These are phyloP conservation scores for Drechslerella coelobrocha DNA, from an alignment of 2,329 filamentous ascomycete species.

Conservation along the genomic window DNA sequence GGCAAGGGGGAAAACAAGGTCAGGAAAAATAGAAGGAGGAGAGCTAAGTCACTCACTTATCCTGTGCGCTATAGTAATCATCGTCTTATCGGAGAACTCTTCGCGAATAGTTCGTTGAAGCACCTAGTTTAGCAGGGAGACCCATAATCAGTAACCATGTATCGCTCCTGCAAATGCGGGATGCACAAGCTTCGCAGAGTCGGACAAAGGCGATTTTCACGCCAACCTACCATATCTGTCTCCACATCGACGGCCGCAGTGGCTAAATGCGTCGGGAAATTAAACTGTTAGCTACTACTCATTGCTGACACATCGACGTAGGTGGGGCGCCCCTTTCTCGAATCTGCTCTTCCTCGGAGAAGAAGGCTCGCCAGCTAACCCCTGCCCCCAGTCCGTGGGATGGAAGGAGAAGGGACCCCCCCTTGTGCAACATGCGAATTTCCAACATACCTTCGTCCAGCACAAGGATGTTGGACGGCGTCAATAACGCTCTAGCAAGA, in stretches of 20 bases:
- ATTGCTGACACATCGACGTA: slow-evolving; percentile 35
- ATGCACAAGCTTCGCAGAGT: neutral
- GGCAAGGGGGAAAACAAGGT: slow-evolving; percentile 10
- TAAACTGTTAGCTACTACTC: slow-evolving; percentile 33
- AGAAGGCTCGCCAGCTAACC: neutral
- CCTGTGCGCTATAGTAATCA: slow-evolving; percentile 96
- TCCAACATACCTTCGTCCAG: slow-evolving; percentile 87
- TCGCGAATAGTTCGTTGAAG: slow-evolving; percentile 51
- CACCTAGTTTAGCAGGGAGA: slow-evolving; percentile 20
- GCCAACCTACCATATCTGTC: slow-evolving; percentile 58
- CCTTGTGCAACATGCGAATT: slow-evolving; percentile 7
- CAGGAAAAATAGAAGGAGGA: neutral
- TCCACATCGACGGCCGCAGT: slow-evolving; percentile 71
- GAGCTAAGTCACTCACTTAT: slow-evolving; percentile 66
- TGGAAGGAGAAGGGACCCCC: slow-evolving; percentile 18
- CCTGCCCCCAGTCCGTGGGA: neutral
- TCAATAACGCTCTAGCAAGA: slow-evolving; percentile 88
- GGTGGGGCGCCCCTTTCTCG: slow-evolving; percentile 20
- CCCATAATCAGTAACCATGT: slow-evolving; percentile 62
- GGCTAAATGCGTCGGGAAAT: slow-evolving; percentile 56
- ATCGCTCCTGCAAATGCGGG: neutral
- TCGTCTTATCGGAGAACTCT: slow-evolving; percentile 83
- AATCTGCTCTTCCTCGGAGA: slow-evolving; percentile 7
- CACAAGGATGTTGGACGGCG: slow-evolving; percentile 94
- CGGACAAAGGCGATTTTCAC: slow-evolving; percentile 7